Base-by-base conservation (phyloP, 257 asterid species). In the Nicotiana tabacum region DNA sequence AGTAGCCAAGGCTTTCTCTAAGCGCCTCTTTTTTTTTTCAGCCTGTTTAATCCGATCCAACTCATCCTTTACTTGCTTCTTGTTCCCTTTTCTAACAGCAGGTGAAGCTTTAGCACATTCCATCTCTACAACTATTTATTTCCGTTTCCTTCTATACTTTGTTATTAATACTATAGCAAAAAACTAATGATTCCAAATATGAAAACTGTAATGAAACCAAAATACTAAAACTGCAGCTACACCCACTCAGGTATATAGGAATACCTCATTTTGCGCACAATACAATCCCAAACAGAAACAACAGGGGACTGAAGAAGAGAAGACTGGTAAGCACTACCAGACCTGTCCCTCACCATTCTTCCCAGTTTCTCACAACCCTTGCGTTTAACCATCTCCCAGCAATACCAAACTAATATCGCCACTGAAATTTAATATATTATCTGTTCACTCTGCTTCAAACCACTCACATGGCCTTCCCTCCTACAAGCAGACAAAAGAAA, bases 1-100 rank as follows among this genome's bases (percentile, higher is more conserved):
- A 62, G 98, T 93, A 85, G 99, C 99, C 85, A 96, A 87, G 46
- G 99, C 99, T 88, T 96, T 96, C 90, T 96, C 99, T 90, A 96
- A 84, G 5, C 99, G 96, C 82, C 98, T 89, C 88, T 88, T 94
- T 80, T 96, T 96, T 92, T 94, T 94, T 91, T 96, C 99, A 13
- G 99, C 99, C 85, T 96, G 99, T 87, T 94, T 96, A 18, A 93
- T 92, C 10, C 98, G 97, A 83, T 96, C 99, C 68, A 92, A 78
- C 89, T 94, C 99, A 21, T 93, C 98, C 86, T 96, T 96, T 85
- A 91, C 97, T 62, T 90, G 98, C 92, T 94, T 96, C 88, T 96
- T 96, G 94, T 96, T 96, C 77, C 88, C 84, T 85, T 96, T 96
- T 86, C 94, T 90, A 83, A 87, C 93, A 77, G 88, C 89, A 70